A percentile compares a stretch with the other conserved stretches of the same genome.
Conservation (phyloP, 129 eudicot species). For the Escallonia herrerae region DNA sequence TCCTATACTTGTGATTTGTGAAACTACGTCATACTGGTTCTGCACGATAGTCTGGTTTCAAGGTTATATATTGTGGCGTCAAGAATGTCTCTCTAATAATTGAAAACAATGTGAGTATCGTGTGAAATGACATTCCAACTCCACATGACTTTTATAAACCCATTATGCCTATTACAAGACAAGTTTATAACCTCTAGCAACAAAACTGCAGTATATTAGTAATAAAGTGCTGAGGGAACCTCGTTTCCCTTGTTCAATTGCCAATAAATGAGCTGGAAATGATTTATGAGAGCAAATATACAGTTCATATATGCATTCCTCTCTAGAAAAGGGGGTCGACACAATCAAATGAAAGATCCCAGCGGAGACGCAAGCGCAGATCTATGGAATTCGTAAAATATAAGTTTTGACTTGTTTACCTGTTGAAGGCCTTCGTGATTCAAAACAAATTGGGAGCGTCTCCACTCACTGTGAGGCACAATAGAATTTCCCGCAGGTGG, state of each 20-base stretch:
- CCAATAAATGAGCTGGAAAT: not conserved
- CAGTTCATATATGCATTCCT: not conserved
- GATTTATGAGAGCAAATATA: not conserved
- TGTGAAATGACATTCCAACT: not conserved
- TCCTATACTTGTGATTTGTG: no score
- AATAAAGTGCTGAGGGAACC: not conserved
- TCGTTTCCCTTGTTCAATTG: not conserved
- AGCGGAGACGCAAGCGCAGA: not conserved
- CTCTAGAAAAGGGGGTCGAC: not conserved
- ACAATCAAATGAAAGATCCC: not conserved
- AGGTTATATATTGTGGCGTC: no score
- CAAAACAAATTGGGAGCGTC: constrained; percentile 63
- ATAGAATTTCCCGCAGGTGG: constrained; percentile 73
- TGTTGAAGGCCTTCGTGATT: constrained; percentile 88
- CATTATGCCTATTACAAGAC: not conserved
- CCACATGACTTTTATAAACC: not conserved
- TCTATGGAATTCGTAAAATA: not conserved
- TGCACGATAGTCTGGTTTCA: no score
- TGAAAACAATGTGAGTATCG: not conserved
- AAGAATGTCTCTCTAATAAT: no score
- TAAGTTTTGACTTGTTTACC: constrained; percentile 57
- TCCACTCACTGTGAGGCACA: constrained; percentile 92
- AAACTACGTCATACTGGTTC: no score
- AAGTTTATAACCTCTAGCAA: not conserved
- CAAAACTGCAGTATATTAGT: not conserved